Conservation (phyloP, 768 basidiomycete species). For the Tulasnella sp. region DNA sequence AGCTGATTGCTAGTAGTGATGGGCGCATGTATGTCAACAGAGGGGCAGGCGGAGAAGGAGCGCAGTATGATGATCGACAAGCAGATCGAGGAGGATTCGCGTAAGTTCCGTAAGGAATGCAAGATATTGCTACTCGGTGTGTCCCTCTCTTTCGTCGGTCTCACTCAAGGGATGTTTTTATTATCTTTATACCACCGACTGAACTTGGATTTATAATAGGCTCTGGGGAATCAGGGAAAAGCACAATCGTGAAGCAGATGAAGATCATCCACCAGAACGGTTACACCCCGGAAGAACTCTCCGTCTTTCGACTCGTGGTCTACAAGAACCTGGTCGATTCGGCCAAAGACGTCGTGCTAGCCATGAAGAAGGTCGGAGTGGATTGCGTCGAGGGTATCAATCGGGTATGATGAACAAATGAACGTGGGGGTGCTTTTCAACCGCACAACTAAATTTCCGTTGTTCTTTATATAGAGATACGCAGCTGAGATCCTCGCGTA, state of each 20-base stretch:
- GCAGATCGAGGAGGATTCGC: slow-evolving; percentile 33
- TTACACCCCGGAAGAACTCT: slow-evolving; percentile 67
- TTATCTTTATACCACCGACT: too few relatives aligned
- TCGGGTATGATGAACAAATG: slow-evolving; percentile 26
- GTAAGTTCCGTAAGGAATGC: slow-evolving; percentile 34
- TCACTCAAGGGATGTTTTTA: too few relatives aligned
- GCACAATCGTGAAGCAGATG: slow-evolving; percentile 97
- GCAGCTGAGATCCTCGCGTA: slow-evolving; percentile 35
- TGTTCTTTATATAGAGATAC: slow-evolving; percentile 24
- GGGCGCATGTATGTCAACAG: slow-evolving; percentile 16
- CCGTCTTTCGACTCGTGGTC: slow-evolving; percentile 64
- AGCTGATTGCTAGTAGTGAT: not conserved
- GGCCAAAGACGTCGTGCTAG: slow-evolving; percentile 73
- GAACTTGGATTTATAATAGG: too few relatives aligned
- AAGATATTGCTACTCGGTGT: slow-evolving; percentile 37
- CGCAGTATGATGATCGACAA: slow-evolving; percentile 22
- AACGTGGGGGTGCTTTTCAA: too few relatives aligned
- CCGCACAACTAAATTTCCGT: too few relatives aligned
- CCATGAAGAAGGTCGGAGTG: slow-evolving; percentile 78
- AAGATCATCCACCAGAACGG: slow-evolving; percentile 95
- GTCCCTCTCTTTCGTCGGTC: slow-evolving; percentile 32
- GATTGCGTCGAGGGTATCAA: slow-evolving; percentile 63
- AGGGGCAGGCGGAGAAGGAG: not conserved
- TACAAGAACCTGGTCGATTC: slow-evolving; percentile 83
- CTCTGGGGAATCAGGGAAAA: slow-evolving; percentile 90